Evolutionary conservation across 164 flowering plant genomes (phyloP).

Genomic region (Vitis labrusca): DNA sequence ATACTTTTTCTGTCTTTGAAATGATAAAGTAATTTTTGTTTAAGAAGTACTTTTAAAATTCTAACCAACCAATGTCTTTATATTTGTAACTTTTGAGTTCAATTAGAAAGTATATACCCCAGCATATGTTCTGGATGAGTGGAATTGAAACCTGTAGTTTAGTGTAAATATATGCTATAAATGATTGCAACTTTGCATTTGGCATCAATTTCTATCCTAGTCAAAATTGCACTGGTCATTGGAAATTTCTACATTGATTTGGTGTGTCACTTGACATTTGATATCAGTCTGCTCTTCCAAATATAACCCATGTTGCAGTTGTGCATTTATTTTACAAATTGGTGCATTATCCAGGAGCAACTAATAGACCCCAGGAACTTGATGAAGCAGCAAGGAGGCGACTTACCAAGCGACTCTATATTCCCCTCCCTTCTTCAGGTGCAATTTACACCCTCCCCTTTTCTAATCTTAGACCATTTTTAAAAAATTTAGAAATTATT

Average conservation of each 20-base stretch:
- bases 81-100: not conserved
- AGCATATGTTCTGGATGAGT: too few species aligned
- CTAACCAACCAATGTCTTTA: not conserved
- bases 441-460: not conserved
- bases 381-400: slow-evolving; percentile 99
- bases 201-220: not conserved
- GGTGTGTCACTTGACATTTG: too few species aligned
- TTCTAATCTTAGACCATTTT: not conserved
- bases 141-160: too few species aligned
- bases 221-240: not conserved
- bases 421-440: slow-evolving; percentile 97
- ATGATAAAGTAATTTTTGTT: not conserved
- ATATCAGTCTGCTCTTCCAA: too few species aligned
- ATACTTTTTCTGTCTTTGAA: not conserved
- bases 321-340: not conserved
- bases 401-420: slow-evolving; percentile 90
- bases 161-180: too few species aligned
- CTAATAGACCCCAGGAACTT: slow-evolving; percentile 98
- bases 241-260: not conserved
- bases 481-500: not conserved
- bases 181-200: too few species aligned
- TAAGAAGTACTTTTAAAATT: not conserved
- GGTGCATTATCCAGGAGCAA: slow-evolving; percentile 67
- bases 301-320: not conserved
- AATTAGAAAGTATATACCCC: too few species aligned